Evolutionary conservation across 768 basidiomycete species (phyloP), one percentile per base, ranked within the genome.

Genomic region (Mycena floridula): DNA sequence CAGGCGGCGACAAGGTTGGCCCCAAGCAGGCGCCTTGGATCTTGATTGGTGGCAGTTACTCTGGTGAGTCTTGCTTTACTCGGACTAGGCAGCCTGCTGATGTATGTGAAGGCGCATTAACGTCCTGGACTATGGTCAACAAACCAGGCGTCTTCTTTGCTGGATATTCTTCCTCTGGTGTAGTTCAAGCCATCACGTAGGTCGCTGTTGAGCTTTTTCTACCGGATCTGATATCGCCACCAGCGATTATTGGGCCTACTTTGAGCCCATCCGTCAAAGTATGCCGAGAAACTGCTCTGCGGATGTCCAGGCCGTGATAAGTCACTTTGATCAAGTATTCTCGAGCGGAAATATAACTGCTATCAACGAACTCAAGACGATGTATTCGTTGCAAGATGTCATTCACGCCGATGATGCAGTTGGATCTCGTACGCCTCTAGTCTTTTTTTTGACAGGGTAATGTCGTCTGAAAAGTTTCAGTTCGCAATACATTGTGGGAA

Each of bases 211-310:
- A 4, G 13, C 11, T 42, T 22, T 37, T 26, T 7, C 13, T 16
- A 21, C 46, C 11, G 23, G 40, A 16, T 50, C 16, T 32, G 40
- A 27, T 21, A 24, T 20, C 18, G 15, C 39, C 43, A 25, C 37
- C 51, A 74, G 74, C 13, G 68, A 82, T 56, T 82, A 76, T 55
- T 85, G 81, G 81, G 67, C 66, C 50, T 89, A 86, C 54, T 86
- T 83, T 58, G 83, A 85, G 47, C 84, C 83, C 12, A 76, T 84
- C 51, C 76, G 77, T 15, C 66, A 75, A 51, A 63, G 76, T 53
- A 86, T 85, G 82, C 79, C 84, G 2, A 41, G 54, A 50, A 88
- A 89, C 59, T 89, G 86, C 62, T 85, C 83, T 7, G 73, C 81
- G 0, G 86, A 89, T 54, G 72, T 86, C 23, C 64, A 84, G 57